Percentiles rank a stretch among this genome's conserved stretches.
phyloP scores from a whole-genome alignment of 495 filamentous ascomycete genomes.

The Ramalina peruviana region DNA sequence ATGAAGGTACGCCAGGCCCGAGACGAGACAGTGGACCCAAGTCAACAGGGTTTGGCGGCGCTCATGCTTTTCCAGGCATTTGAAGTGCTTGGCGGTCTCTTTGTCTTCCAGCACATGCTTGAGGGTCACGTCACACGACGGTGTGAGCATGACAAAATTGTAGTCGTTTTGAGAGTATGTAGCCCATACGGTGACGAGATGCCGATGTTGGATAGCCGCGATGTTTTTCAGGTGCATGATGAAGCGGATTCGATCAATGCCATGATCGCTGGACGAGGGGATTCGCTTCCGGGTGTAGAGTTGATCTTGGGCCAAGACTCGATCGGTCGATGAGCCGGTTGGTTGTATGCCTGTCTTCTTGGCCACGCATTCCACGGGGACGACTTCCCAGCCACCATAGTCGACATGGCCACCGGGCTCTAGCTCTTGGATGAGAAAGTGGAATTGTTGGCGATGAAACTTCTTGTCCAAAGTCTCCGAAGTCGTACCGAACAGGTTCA shows the following conservation, averaged over 20 bases:
- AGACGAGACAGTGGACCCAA: conserved; percentile 79
- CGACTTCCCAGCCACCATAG: conserved; percentile 64
- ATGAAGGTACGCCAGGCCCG: conserved; percentile 67
- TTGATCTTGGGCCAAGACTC: conserved; percentile 47
- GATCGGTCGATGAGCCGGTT: conserved; percentile 44
- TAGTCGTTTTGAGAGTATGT: conserved; percentile 63
- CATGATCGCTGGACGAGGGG: conserved; percentile 38
- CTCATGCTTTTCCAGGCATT: conserved; percentile 56
- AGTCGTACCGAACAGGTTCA: conserved; percentile 45
- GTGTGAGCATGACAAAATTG: conserved; percentile 67
- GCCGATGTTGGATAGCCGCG: conserved; percentile 59
- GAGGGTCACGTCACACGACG: conserved; percentile 60
- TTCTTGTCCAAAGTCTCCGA: conserved; percentile 51
- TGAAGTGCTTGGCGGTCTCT: conserved; percentile 50
- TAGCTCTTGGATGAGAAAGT: conserved; percentile 60
- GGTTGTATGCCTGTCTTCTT: conserved; percentile 39
- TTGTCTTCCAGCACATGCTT: conserved; percentile 51
- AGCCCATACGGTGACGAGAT: conserved; percentile 66
- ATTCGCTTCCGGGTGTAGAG: conserved; percentile 62
- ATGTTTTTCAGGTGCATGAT: conserved; percentile 54
- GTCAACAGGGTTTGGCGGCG: conserved; percentile 55
- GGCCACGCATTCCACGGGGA: conserved; percentile 57
- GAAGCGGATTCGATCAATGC: conserved; percentile 29
- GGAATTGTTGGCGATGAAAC: conserved; percentile 74
- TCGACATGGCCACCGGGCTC: conserved; percentile 53